Evolutionary conservation across 768 basidiomycete species (phyloP).

Genomic region (Coprinopsis strossmayeri): DNA sequence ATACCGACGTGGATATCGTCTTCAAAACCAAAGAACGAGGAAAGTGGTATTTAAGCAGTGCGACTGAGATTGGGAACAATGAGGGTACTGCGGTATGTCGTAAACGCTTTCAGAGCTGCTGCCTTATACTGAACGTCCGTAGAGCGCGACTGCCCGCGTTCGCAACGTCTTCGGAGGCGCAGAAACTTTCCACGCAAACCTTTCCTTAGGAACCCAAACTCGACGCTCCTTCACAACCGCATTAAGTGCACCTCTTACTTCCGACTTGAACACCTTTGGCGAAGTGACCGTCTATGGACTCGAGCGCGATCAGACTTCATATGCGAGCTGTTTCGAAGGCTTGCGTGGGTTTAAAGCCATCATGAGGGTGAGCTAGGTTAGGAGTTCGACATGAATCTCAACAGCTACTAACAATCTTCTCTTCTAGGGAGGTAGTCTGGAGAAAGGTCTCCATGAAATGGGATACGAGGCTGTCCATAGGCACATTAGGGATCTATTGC

Average conservation of each 20-base stretch:
- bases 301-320: slow-evolving; percentile 76
- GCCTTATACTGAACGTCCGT: not conserved
- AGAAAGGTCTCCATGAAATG: slow-evolving; percentile 60
- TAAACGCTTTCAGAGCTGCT: slow-evolving; percentile 2
- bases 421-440: slow-evolving; percentile 28
- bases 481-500: slow-evolving; percentile 62
- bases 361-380: slow-evolving; percentile 69
- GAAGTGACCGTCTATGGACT: slow-evolving; percentile 66
- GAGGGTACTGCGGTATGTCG: slow-evolving; percentile 86
- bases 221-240: slow-evolving; percentile 74
- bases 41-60: slow-evolving; percentile 68
- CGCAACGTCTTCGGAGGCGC: slow-evolving; percentile 90
- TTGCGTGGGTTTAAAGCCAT: slow-evolving; percentile 59
- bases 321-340: slow-evolving; percentile 65
- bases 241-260: slow-evolving; percentile 53
- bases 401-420: not conserved
- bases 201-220: slow-evolving; percentile 84
- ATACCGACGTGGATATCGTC: slow-evolving; percentile 71
- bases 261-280: slow-evolving; percentile 58
- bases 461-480: slow-evolving; percentile 80
- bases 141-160: slow-evolving; percentile 75
- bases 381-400: slow-evolving; percentile 16
- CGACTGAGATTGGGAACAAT: slow-evolving; percentile 89
- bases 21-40: slow-evolving; percentile 74
- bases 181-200: slow-evolving; percentile 77